A percentile compares a stretch with the other conserved stretches of the same genome.
These are phyloP conservation scores for Candida caryicola DNA, from an alignment of 805 yeast species.

Conservation along the genomic window DNA sequence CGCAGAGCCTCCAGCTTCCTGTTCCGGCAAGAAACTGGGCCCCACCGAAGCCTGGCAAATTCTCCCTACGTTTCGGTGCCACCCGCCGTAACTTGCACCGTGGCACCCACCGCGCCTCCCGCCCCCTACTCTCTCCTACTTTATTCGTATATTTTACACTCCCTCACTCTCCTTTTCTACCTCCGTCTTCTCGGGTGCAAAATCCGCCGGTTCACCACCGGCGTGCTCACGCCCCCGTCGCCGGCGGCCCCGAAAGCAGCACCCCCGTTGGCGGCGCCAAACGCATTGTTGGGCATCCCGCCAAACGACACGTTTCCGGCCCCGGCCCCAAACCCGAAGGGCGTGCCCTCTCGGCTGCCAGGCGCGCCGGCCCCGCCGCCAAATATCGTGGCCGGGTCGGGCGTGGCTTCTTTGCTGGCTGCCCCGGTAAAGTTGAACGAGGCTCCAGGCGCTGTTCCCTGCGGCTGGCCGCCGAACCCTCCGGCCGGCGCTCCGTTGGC, in stretches of 20 bases:
- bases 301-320: neutral
- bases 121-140: no score
- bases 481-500: neutral
- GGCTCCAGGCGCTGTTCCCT: slow-evolving; percentile 3
- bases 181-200: slow-evolving; percentile 11
- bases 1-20: no score
- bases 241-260: neutral
- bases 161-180: no score
- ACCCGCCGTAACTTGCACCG: no score
- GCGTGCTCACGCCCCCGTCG: slow-evolving; percentile 5
- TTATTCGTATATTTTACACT: no score
- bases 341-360: slow-evolving; percentile 5
- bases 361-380: slow-evolving; percentile 15
- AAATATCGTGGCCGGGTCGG: slow-evolving; percentile 33
- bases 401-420: slow-evolving; percentile 23
- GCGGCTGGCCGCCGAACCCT: neutral
- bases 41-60: no score
- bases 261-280: neutral
- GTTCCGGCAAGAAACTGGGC: no score
- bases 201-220: slow-evolving; percentile 7
- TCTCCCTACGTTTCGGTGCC: no score
- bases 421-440: slow-evolving; percentile 20
- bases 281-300: slow-evolving; percentile 1
- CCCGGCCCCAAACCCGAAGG: slow-evolving; percentile 13
- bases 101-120: no score